A percentile compares a stretch with the other conserved stretches of the same genome.
phyloP scores from a whole-genome alignment of 345 rosid species.

The Passiflora organensis region DNA sequence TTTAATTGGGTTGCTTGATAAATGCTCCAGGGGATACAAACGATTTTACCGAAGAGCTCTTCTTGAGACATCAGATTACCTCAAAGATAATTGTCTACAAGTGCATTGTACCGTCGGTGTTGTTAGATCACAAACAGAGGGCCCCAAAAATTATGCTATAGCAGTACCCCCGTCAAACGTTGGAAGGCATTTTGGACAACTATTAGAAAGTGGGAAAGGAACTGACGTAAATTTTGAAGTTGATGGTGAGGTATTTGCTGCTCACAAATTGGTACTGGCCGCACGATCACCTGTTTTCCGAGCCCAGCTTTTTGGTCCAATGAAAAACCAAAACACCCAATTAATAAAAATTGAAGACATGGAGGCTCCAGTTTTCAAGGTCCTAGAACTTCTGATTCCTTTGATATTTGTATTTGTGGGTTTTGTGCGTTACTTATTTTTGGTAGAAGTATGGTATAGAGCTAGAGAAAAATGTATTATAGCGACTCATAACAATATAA shows the following conservation, averaged over 20 bases:
- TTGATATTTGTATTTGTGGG: background rate
- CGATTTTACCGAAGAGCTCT: slow-evolving; percentile 70
- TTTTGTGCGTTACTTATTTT: background rate
- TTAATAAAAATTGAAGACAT: slow-evolving; percentile 58
- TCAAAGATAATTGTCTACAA: slow-evolving; percentile 76
- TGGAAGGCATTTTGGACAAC: slow-evolving; percentile 61
- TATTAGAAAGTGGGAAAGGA: slow-evolving; percentile 72
- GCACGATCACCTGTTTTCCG: slow-evolving; percentile 92
- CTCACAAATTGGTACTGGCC: slow-evolving; percentile 83
- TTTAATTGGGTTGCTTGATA: too few species aligned
- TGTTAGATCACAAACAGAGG: slow-evolving; percentile 68
- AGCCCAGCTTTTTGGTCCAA: slow-evolving; percentile 88
- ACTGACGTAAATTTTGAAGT: slow-evolving; percentile 72
- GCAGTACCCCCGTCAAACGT: slow-evolving; percentile 63
- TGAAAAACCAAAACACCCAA: slow-evolving; percentile 60
- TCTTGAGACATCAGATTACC: slow-evolving; percentile 70
- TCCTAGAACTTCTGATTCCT: slow-evolving; percentile 16
- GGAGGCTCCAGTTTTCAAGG: slow-evolving; percentile 86
- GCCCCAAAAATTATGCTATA: slow-evolving; percentile 58
- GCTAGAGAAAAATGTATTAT: too few species aligned
- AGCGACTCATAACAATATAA: too few species aligned
- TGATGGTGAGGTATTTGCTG: slow-evolving; percentile 69
- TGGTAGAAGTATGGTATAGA: too few species aligned
- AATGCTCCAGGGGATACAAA: slow-evolving; percentile 91
- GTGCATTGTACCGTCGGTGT: slow-evolving; percentile 92